Evolutionary conservation across 345 rosid genomes (phyloP).

Genomic region (Erodium maritimum): DNA sequence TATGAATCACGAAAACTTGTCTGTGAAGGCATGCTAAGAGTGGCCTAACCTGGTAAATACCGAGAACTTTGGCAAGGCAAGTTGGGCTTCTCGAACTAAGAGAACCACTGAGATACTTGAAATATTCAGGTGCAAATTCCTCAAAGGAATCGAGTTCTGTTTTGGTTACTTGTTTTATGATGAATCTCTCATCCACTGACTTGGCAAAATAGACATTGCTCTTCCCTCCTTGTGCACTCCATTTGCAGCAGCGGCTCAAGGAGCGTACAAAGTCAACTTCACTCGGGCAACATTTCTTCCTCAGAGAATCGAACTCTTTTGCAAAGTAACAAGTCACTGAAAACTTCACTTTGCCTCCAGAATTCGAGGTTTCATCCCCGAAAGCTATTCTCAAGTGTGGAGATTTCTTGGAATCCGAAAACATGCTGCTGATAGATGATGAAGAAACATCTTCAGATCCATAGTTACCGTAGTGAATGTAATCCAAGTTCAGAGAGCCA

Average conservation of each 20-base stretch:
- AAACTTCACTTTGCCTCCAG: slow-evolving; percentile 67
- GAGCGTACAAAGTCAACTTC: slow-evolving; percentile 76
- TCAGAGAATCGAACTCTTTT: slow-evolving; percentile 63
- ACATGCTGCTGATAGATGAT: no score
- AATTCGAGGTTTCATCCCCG: slow-evolving; percentile 43
- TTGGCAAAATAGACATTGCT: slow-evolving; percentile 93
- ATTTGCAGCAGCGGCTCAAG: slow-evolving; percentile 73
- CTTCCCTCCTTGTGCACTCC: slow-evolving; percentile 99
- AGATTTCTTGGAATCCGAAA: slow-evolving; percentile 50
- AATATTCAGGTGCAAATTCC: slow-evolving; percentile 80
- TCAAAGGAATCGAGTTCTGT: slow-evolving; percentile 83
- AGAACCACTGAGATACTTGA: slow-evolving; percentile 64
- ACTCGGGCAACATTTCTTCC: slow-evolving; percentile 72
- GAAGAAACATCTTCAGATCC: slow-evolving; percentile 41
- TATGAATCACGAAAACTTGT: background rate
- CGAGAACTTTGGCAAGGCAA: slow-evolving; percentile 92
- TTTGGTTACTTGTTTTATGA: slow-evolving; percentile 80
- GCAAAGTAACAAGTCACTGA: slow-evolving; percentile 88
- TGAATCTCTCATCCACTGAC: slow-evolving; percentile 89
- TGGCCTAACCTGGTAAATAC: slow-evolving; percentile 82
- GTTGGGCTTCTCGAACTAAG: slow-evolving; percentile 72
- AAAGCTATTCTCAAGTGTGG: slow-evolving; percentile 65
- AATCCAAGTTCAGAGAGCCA: slow-evolving; percentile 50
- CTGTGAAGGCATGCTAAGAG: background rate
- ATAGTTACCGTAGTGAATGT: slow-evolving; percentile 36